Evolutionary conservation across 805 yeast genomes (phyloP).

Genomic region (Naumovozyma dairenensis): DNA sequence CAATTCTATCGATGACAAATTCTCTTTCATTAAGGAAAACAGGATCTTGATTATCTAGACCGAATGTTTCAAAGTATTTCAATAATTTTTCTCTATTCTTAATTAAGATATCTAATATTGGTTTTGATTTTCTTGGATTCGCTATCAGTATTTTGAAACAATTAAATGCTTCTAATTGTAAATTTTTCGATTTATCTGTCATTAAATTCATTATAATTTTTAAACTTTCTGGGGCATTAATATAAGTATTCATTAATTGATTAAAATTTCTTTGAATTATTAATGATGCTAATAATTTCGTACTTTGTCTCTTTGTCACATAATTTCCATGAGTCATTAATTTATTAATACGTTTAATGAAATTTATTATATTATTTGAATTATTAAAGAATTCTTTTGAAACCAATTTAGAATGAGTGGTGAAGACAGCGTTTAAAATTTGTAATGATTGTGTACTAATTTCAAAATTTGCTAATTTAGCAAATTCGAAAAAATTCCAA

Average conservation of each 20-base stretch:
- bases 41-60: conserved; percentile 47
- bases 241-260: conserved; percentile 62
- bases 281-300: conserved; percentile 62
- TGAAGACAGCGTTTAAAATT: conserved; percentile 60
- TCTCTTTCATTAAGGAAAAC: conserved; percentile 69
- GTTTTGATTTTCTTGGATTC: conserved; percentile 80
- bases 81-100: conserved; percentile 76
- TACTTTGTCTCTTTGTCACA: conserved; percentile 86
- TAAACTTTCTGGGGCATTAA: conserved; percentile 70
- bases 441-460: conserved; percentile 83
- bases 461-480: conserved; percentile 71
- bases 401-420: conserved; percentile 58
- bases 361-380: conserved; percentile 40
- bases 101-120: conserved; percentile 67
- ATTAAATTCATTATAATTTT: conserved; percentile 78
- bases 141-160: conserved; percentile 94
- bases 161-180: conserved; percentile 85
- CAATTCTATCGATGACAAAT: conserved; percentile 67
- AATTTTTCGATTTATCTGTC: conserved; percentile 80
- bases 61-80: conserved; percentile 55
- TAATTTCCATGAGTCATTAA: conserved; percentile 72
- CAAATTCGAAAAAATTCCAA: conserved; percentile 79
- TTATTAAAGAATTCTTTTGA: conserved; percentile 52
- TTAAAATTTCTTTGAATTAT: conserved; percentile 65
- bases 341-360: conserved; percentile 54